phyloP scores from a whole-genome alignment of 148 eudicot genomes.

The Rhododendron vialii region DNA sequence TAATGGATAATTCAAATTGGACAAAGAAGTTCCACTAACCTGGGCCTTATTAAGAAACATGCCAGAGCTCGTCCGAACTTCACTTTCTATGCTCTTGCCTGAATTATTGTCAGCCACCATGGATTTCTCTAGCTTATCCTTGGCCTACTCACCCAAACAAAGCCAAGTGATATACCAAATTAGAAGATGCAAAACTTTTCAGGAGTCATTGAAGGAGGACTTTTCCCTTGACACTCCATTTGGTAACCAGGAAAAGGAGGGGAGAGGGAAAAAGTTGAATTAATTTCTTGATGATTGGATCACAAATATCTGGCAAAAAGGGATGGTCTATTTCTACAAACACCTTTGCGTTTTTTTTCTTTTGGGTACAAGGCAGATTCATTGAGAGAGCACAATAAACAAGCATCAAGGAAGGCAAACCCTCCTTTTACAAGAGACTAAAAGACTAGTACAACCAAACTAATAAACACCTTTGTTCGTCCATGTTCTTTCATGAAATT shows the following conservation, averaged over 20 bases:
- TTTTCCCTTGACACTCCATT: neutral
- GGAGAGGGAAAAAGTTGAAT: neutral
- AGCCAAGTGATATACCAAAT: neutral
- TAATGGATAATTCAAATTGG: neutral
- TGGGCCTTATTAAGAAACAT: constrained; percentile 68
- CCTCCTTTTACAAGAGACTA: neutral
- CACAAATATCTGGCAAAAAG: neutral
- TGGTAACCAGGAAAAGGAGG: neutral
- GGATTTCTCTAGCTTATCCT: constrained; percentile 72
- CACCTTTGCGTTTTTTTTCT: neutral
- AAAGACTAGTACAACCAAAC: neutral
- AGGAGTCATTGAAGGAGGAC: neutral
- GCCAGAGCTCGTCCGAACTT: constrained; percentile 81
- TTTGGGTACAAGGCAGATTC: neutral
- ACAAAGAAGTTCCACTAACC: constrained; percentile 35
- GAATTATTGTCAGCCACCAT: constrained; percentile 86
- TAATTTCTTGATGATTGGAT: neutral
- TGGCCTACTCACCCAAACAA: constrained; percentile 47
- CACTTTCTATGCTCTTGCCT: constrained; percentile 67
- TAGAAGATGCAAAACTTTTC: neutral
- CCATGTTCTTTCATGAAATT: neutral
- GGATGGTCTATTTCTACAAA: neutral
- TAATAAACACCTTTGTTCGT: neutral
- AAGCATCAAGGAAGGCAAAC: neutral
- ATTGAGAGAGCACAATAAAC: neutral